These are phyloP conservation scores for Alnus glutinosa DNA, from an alignment of 306 rosid species.

Conservation along the genomic window DNA sequence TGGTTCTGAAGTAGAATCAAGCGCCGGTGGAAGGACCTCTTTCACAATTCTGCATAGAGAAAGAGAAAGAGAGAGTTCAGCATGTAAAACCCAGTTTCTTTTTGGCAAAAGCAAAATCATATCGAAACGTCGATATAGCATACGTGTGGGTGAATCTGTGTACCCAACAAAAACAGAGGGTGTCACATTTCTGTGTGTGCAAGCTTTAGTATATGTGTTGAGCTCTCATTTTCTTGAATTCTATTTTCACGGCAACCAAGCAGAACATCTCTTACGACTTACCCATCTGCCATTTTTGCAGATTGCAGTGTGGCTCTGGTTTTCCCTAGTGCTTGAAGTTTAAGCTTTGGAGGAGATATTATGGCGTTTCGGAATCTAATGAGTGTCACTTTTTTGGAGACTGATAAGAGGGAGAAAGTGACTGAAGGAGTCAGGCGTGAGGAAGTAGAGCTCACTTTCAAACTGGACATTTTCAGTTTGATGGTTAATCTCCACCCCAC, in stretches of 20 bases:
- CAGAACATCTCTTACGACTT: slow-evolving; percentile 9
- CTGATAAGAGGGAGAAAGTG: slow-evolving; percentile 10
- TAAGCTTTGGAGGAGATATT: slow-evolving; percentile 31
- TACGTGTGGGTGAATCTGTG: background rate
- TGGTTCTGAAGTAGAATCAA: slow-evolving; percentile 66
- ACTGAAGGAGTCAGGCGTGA: slow-evolving; percentile 6
- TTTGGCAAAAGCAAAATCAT: background rate
- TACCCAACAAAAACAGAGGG: background rate
- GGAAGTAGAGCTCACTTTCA: slow-evolving; percentile 21
- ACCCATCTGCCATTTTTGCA: slow-evolving; percentile 54
- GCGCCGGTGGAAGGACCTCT: slow-evolving; percentile 60
- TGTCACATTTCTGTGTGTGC: background rate
- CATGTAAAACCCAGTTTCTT: background rate
- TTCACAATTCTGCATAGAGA: slow-evolving; percentile 33
- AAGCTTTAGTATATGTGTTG: too few species aligned
- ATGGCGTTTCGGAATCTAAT: slow-evolving; percentile 30
- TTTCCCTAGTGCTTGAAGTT: slow-evolving; percentile 21
- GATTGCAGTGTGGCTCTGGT: slow-evolving; percentile 25
- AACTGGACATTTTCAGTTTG: slow-evolving; percentile 22
- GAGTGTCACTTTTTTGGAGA: background rate
- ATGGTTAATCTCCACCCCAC: too few species aligned
- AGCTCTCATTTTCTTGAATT: background rate
- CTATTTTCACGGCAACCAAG: slow-evolving; percentile 6
- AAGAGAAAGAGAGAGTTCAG: background rate
- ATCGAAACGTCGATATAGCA: too few species aligned